phyloP scores from a whole-genome alignment of 2,329 filamentous ascomycete species.

The Cryphonectria carpinicola region DNA sequence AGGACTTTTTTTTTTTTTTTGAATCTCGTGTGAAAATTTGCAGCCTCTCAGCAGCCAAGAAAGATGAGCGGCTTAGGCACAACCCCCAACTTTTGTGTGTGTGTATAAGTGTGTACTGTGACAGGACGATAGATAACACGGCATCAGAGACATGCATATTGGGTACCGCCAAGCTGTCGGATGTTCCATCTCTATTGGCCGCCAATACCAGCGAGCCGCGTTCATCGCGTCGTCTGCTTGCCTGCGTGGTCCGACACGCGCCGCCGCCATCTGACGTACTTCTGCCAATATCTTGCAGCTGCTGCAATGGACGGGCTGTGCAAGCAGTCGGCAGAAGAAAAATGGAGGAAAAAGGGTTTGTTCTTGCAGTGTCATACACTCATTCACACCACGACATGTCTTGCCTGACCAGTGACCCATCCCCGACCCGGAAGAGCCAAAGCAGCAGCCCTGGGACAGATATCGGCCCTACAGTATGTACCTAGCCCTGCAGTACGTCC shows the following conservation, averaged over 20 bases:
- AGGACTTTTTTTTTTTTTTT: background rate
- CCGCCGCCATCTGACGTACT: background rate
- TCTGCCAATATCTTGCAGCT: background rate
- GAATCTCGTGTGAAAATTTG: background rate
- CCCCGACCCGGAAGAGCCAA: background rate
- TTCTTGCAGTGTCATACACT: background rate
- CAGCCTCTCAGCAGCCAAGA: constrained; percentile 20
- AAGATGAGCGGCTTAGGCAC: background rate
- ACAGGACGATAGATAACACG: constrained; percentile 21
- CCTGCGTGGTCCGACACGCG: background rate
- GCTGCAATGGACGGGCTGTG: background rate
- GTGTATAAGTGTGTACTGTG: background rate
- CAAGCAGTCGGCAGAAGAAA: background rate
- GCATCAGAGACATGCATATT: constrained; percentile 16
- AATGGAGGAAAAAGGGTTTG: background rate
- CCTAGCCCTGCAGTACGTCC: background rate
- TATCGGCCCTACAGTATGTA: background rate
- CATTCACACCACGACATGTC: no score
- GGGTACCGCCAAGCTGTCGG: background rate
- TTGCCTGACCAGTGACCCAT: background rate
- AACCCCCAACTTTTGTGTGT: background rate
- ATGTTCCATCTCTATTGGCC: constrained; percentile 7
- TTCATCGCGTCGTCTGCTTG: background rate
- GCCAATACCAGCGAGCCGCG: constrained; percentile 8
- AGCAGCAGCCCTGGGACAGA: constrained; percentile 3